phyloP scores from a whole-genome alignment of 2,329 filamentous ascomycete genomes.

The Curvularia eragrostidis region DNA sequence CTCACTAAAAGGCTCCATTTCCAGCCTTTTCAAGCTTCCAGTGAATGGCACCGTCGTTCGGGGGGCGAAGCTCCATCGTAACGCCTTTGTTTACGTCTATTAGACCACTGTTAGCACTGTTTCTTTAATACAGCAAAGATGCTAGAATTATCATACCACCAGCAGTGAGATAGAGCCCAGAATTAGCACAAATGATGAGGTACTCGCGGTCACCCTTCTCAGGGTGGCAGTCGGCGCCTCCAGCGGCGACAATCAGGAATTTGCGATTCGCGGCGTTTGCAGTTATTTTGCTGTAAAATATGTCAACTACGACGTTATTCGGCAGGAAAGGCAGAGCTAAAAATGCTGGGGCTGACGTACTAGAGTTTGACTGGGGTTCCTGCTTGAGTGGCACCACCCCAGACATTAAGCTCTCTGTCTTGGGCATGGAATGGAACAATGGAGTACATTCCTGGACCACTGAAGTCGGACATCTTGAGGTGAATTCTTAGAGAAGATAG shows the following conservation, averaged over 20 bases:
- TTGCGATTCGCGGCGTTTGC: background rate
- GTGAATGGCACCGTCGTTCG: background rate
- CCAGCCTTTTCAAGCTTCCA: constrained; percentile 1
- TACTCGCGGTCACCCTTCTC: constrained; percentile 12
- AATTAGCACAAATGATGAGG: constrained; percentile 8
- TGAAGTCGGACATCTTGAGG: constrained; percentile 7
- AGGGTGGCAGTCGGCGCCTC: background rate
- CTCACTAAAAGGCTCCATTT: constrained; percentile 4
- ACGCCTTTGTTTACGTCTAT: background rate
- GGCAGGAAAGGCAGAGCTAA: background rate
- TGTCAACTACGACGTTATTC: background rate
- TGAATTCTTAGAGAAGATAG: background rate
- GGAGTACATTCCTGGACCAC: constrained; percentile 6
- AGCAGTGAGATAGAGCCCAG: constrained; percentile 5
- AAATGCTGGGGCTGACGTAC: background rate
- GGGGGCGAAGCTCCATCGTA: constrained; percentile 1
- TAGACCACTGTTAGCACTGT: background rate
- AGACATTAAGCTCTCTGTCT: constrained; percentile 1
- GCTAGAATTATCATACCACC: background rate
- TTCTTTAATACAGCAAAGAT: too few relatives aligned
- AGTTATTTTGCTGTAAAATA: background rate
- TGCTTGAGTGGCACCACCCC: background rate
- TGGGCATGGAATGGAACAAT: constrained; percentile 1
- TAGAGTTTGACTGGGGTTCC: constrained; percentile 7
- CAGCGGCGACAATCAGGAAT: constrained; percentile 7